These are phyloP conservation scores for Acanthamoeba sp. DNA, from an alignment of 208 protist genomes.

Conservation along the genomic window DNA sequence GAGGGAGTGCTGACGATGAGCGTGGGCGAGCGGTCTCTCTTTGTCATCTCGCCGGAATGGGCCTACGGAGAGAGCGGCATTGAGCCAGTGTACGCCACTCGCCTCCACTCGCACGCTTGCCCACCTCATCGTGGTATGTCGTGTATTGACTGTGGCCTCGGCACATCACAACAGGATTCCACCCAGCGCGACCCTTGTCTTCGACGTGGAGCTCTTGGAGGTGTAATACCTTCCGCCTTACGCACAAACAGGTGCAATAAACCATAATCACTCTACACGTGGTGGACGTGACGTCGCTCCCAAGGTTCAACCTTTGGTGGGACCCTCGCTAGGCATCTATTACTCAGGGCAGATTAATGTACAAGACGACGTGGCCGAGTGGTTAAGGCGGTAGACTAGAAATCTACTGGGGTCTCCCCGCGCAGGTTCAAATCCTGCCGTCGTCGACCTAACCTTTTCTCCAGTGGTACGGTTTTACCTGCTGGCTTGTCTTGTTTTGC, in stretches of 20 bases:
- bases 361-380: background rate
- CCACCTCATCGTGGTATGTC: no score
- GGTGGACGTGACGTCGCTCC: no score
- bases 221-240: no score
- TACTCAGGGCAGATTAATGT: background rate
- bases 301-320: no score
- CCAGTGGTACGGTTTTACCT: no score
- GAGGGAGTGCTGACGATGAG: conserved; percentile 74
- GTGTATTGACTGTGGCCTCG: no score
- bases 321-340: no score
- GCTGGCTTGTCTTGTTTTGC: background rate
- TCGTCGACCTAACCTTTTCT: background rate
- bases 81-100: conserved; percentile 27
- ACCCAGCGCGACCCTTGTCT: conserved; percentile 48
- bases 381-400: conserved; percentile 11
- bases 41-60: conserved; percentile 62
- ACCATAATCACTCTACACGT: no score
- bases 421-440: conserved; percentile 15
- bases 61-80: conserved; percentile 60
- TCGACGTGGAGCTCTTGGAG: conserved; percentile 72
- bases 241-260: no score
- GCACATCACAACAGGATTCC: conserved; percentile 69
- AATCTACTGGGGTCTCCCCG: conserved; percentile 15
- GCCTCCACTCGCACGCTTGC: no score
- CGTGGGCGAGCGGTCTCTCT: conserved; percentile 44